A percentile compares a stretch with the other conserved stretches of the same genome.
Conservation (phyloP, 2,329 filamentous ascomycete genomes). For the Cladophialophora yegresii region DNA sequence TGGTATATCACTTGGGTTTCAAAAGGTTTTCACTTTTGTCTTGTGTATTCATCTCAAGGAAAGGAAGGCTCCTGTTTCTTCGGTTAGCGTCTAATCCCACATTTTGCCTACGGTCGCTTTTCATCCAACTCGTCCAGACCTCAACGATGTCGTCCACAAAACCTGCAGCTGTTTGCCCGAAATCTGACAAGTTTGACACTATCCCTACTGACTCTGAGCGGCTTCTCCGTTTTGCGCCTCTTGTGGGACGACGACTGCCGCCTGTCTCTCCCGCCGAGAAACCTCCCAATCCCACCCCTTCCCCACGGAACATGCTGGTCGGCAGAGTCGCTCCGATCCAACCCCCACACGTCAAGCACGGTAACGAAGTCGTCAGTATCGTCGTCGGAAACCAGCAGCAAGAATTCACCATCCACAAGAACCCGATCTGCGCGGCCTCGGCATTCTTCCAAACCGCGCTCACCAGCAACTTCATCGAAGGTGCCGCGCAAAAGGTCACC, state of each 20-base stretch:
- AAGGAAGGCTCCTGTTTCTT: neutral
- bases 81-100: neutral
- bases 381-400: conserved; percentile 16
- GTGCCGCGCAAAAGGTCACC: conserved; percentile 48
- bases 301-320: neutral
- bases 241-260: neutral
- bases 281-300: neutral
- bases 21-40: neutral
- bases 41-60: neutral
- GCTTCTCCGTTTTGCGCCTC: neutral
- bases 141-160: neutral
- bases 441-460: conserved; percentile 13
- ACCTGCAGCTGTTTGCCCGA: neutral
- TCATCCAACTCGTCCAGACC: neutral
- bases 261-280: neutral
- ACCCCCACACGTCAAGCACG: conserved; percentile 18
- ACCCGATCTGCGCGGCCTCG: conserved; percentile 18
- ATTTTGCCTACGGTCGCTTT: neutral
- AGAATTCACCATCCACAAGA: conserved; percentile 22
- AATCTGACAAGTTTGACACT: neutral
- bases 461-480: conserved; percentile 6
- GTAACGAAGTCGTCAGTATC: conserved; percentile 13
- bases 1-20: neutral
- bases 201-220: neutral
- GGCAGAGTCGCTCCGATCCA: conserved; percentile 2